Conservation (phyloP, 192 early-diverging fungal species). For the Dissophora ornata region DNA sequence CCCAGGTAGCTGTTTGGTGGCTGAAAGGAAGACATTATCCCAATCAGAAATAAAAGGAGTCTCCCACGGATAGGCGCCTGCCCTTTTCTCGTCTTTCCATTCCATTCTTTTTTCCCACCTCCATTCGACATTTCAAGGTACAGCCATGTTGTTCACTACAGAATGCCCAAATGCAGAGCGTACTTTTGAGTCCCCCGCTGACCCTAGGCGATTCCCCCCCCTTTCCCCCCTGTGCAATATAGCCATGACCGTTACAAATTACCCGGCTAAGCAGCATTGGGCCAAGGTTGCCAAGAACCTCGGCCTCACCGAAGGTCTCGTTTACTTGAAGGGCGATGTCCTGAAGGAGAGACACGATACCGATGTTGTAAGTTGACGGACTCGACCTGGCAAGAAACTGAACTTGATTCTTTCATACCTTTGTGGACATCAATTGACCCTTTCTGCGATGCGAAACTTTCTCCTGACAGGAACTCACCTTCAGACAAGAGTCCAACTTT, state of each 20-base stretch:
- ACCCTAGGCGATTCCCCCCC: no score
- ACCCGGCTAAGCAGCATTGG: conserved; percentile 74
- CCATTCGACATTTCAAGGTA: conserved; percentile 6
- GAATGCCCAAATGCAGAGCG: no score
- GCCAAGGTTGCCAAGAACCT: conserved; percentile 69
- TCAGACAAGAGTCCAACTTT: conserved; percentile 91
- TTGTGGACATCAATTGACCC: no score
- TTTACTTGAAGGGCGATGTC: conserved; percentile 72
- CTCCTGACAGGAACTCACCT: conserved; percentile 78
- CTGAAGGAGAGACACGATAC: conserved; percentile 75
- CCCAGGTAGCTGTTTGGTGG: neutral
- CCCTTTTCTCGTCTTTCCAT: neutral
- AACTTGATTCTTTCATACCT: no score
- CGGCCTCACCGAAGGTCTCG: conserved; percentile 66
- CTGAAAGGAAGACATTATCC: neutral
- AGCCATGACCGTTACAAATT: conserved; percentile 46
- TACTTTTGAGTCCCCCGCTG: no score
- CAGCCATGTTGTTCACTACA: no score
- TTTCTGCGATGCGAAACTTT: no score
- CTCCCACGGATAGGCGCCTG: neutral
- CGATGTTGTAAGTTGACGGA: conserved; percentile 67
- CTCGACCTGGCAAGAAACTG: no score
- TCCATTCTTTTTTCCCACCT: neutral
- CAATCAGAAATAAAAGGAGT: no score
- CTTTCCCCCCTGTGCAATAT: no score